A percentile compares a stretch with the other conserved stretches of the same genome.
These are phyloP conservation scores for Saccharomyces cerevisiae DNA, from an alignment of 805 yeast species.

Conservation along the genomic window DNA sequence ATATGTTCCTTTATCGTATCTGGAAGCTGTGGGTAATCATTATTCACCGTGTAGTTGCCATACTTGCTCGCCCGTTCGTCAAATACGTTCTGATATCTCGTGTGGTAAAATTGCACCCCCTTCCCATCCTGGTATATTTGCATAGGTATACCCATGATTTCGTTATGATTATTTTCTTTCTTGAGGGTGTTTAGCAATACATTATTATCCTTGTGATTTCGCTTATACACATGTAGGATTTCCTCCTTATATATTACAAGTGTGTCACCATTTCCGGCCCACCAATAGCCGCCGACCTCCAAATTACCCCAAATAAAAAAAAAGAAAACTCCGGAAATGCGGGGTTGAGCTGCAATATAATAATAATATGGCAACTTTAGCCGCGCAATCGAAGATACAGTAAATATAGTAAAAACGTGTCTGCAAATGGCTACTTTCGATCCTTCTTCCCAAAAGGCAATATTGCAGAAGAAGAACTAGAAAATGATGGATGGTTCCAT, in stretches of 20 bases:
- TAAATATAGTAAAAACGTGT: not conserved
- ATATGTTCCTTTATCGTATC: not conserved
- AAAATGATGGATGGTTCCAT: not conserved
- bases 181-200: not conserved
- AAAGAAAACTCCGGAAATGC: not conserved
- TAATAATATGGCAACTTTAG: not conserved
- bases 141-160: slow-evolving; percentile 4
- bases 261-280: not conserved
- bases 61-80: not conserved
- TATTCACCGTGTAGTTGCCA: not conserved
- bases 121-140: not conserved
- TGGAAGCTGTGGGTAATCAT: not conserved
- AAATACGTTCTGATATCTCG: not conserved
- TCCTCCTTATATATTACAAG: not conserved
- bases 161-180: not conserved
- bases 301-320: not conserved
- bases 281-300: not conserved
- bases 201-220: not conserved
- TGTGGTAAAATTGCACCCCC: not conserved
- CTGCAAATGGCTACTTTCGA: not conserved
- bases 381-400: not conserved
- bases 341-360: not conserved
- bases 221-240: not conserved
- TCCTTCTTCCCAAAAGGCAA: not conserved
- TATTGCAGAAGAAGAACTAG: not conserved